Evolutionary conservation across 2,329 filamentous ascomycete genomes (phyloP), one percentile per base, ranked within the genome.

Genomic region (Samsoniella hepiali): DNA sequence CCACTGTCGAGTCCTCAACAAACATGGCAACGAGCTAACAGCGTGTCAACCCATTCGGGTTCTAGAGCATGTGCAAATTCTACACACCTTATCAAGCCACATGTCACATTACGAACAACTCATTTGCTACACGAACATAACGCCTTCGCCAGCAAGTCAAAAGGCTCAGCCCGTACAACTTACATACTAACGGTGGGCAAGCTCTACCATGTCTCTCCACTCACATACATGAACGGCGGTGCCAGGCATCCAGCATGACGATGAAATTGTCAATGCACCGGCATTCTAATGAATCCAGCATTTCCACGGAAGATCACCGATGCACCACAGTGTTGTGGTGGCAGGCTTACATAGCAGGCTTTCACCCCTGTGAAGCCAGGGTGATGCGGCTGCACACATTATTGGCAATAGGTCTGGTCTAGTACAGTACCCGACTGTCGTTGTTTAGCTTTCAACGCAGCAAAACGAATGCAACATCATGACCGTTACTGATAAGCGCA

Each of bases 171-270:
- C 54, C 22, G 40, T 27, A 45, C 54, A 27, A 57, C 55, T 58
- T 58, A 45, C 31, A 58, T 22, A 32, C 40, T 15, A 42, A 34
- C 29, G 38, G 55, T 45, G 40, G 31, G 55, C 55, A 45, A 47
- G 40, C 22, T 22, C 22, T 22, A 34, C 32, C 11, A 7, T 45
- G 45, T 40, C 57, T 59, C 57, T 42, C 45, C 45, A 59, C 57
- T 50, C 57, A 59, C 57, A 59, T 45, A 38, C n/a, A 58, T 29
- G 47, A 42, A 58, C 29, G 13, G n/a, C 27, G 57, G 22, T 32
- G 15, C 40, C 45, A 32, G 32, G 57, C 45, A 59, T 9, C 42
- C 44, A 40, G 4, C n/a, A 22, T 38, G 22, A 59, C 22, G n/a
- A 50, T 27, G 11, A n/a, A 22, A 58, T 29, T 31, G 8, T 11